phyloP scores from a whole-genome alignment of 768 basidiomycete species.

The Boletales sp. region DNA sequence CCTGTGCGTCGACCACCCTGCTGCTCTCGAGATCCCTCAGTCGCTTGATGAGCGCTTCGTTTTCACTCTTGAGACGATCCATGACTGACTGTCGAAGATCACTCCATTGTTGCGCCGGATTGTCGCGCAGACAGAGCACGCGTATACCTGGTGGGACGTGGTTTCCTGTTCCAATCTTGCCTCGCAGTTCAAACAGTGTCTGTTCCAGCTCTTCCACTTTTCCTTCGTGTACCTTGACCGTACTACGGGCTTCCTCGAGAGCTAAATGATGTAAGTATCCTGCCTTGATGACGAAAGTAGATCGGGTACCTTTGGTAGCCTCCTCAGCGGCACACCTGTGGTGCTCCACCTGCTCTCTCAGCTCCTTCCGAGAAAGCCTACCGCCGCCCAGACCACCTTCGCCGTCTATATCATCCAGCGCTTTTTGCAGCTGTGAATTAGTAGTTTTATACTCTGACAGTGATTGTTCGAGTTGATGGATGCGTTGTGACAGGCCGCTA shows the following conservation, averaged over 20 bases:
- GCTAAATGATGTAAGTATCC: conserved; percentile 31
- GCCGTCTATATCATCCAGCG: conserved; percentile 45
- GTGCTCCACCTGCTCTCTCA: conserved; percentile 37
- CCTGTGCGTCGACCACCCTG: conserved; percentile 22
- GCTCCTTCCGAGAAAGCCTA: conserved; percentile 31
- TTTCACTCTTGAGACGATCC: conserved; percentile 77
- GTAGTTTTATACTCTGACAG: conserved; percentile 52
- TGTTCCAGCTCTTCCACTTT: conserved; percentile 75
- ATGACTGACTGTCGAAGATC: conserved; percentile 72
- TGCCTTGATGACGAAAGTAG: not conserved
- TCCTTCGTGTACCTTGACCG: conserved; percentile 37
- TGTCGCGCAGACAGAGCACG: conserved; percentile 65
- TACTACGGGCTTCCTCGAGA: conserved; percentile 38
- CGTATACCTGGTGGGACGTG: conserved; percentile 71
- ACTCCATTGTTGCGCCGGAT: conserved; percentile 81
- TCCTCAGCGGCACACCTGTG: conserved; percentile 36
- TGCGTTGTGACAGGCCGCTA: conserved; percentile 37
- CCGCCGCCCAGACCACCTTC: conserved; percentile 25
- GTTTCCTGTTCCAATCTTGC: conserved; percentile 71
- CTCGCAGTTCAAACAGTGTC: conserved; percentile 69
- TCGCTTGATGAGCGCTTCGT: conserved; percentile 70
- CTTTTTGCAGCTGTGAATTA: conserved; percentile 43
- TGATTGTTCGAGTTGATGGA: conserved; percentile 54
- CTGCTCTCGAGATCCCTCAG: conserved; percentile 58
- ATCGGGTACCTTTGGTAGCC: conserved; percentile 38